These are phyloP conservation scores for Yamadazyma phyllophila DNA, from an alignment of 805 yeast species.

Conservation along the genomic window DNA sequence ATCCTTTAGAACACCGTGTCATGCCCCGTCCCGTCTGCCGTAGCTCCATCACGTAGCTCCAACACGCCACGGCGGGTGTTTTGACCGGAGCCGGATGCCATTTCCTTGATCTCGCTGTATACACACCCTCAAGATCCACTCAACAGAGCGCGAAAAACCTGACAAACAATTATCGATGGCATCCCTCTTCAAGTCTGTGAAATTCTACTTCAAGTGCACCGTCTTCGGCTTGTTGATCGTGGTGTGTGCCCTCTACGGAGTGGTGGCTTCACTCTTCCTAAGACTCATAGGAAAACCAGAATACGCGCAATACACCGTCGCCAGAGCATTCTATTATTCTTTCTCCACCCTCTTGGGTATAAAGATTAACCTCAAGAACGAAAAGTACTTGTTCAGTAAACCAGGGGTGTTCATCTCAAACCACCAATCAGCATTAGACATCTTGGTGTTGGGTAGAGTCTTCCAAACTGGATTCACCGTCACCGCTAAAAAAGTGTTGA, in stretches of 20 bases:
- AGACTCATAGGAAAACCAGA: constrained; percentile 70
- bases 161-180: constrained; percentile 1
- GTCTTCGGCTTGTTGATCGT: constrained; percentile 53
- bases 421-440: constrained; percentile 89
- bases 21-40: no score
- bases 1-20: no score
- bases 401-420: constrained; percentile 85
- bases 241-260: constrained; percentile 72
- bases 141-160: not conserved
- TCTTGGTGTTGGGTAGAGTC: constrained; percentile 72
- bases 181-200: constrained; percentile 5
- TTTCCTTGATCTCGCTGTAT: not conserved
- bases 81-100: not conserved
- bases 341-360: constrained; percentile 67
- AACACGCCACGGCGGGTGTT: not conserved
- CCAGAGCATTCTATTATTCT: constrained; percentile 69
- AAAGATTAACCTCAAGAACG: constrained; percentile 65
- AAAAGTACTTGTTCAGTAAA: constrained; percentile 48
- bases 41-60: not conserved
- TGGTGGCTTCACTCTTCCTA: constrained; percentile 66
- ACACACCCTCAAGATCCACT: not conserved
- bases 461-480: constrained; percentile 90
- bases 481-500: constrained; percentile 84
- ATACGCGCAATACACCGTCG: constrained; percentile 86
- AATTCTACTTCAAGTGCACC: constrained; percentile 53